These are phyloP conservation scores for Taxawa tesnikishii DNA, from an alignment of 2,329 filamentous ascomycete species.

Conservation along the genomic window DNA sequence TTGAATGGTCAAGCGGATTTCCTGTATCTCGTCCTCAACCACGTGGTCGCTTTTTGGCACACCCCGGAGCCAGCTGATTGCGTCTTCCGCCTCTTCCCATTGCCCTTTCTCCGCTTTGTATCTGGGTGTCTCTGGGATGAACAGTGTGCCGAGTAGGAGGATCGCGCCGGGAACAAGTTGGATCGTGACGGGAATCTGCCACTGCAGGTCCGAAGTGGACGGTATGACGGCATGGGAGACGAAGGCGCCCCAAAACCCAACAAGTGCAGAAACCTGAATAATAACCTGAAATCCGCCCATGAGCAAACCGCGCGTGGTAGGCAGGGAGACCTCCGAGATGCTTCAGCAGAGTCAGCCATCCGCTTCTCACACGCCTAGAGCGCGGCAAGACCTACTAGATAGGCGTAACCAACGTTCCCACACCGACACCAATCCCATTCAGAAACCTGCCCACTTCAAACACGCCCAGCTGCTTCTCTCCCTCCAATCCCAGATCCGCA, in stretches of 20 bases:
- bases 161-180: conserved; percentile 4
- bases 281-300: conserved; percentile 6
- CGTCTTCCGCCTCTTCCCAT: conserved; percentile 1
- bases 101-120: conserved; percentile 1
- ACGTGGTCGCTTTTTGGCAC: background rate
- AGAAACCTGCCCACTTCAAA: conserved; percentile 7
- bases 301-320: conserved; percentile 6
- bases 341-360: conserved; percentile 1
- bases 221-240: conserved; percentile 3
- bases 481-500: conserved; percentile 1
- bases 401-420: conserved; percentile 7
- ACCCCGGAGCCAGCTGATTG: conserved; percentile 2
- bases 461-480: background rate
- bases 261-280: conserved; percentile 3
- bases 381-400: conserved; percentile 7
- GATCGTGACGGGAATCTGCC: conserved; percentile 5
- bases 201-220: conserved; percentile 3
- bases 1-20: background rate
- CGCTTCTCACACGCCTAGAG: background rate
- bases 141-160: conserved; percentile 4
- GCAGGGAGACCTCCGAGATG: conserved; percentile 8
- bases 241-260: conserved; percentile 6
- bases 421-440: conserved; percentile 8
- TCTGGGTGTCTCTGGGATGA: conserved; percentile 4
- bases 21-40: conserved; percentile 1